phyloP scores from a whole-genome alignment of 495 filamentous ascomycete genomes.

The Penicillium verhagenii region DNA sequence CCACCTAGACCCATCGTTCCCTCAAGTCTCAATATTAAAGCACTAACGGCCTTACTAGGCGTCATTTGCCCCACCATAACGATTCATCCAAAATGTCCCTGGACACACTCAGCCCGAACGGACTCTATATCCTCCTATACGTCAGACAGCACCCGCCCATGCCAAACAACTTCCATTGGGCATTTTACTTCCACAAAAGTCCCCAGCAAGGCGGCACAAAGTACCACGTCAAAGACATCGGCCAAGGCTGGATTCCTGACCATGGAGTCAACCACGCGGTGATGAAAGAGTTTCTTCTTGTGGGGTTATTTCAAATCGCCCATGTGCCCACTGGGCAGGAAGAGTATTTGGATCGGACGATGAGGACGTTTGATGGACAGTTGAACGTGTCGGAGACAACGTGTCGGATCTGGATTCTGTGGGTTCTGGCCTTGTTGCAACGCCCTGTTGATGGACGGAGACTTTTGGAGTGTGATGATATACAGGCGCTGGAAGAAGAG shows the following conservation, averaged over 20 bases:
- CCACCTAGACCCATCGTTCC: too few relatives aligned
- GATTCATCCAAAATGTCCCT: background rate
- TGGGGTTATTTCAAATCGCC: conserved; percentile 18
- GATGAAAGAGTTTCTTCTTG: conserved; percentile 16
- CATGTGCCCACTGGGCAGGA: background rate
- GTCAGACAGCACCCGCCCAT: conserved; percentile 16
- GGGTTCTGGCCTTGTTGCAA: conserved; percentile 9
- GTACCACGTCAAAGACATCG: conserved; percentile 20
- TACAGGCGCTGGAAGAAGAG: conserved; percentile 12
- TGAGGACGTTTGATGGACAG: conserved; percentile 7
- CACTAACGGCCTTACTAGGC: too few relatives aligned
- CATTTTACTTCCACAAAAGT: conserved; percentile 14
- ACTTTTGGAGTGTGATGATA: conserved; percentile 9
- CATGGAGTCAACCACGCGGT: conserved; percentile 8
- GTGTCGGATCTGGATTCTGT: conserved; percentile 14
- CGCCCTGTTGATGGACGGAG: conserved; percentile 4
- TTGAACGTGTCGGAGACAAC: conserved; percentile 8
- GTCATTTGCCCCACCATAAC: too few relatives aligned
- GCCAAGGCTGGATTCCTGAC: conserved; percentile 12
- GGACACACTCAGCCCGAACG: conserved; percentile 4
- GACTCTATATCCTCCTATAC: conserved; percentile 18
- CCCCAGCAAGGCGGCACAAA: conserved; percentile 5
- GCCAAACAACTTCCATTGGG: conserved; percentile 24
- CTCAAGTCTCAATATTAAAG: too few relatives aligned
- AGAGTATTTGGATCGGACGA: conserved; percentile 2